phyloP scores from a whole-genome alignment of 192 early-diverging fungal genomes.

The Backusella tarrabulga region DNA sequence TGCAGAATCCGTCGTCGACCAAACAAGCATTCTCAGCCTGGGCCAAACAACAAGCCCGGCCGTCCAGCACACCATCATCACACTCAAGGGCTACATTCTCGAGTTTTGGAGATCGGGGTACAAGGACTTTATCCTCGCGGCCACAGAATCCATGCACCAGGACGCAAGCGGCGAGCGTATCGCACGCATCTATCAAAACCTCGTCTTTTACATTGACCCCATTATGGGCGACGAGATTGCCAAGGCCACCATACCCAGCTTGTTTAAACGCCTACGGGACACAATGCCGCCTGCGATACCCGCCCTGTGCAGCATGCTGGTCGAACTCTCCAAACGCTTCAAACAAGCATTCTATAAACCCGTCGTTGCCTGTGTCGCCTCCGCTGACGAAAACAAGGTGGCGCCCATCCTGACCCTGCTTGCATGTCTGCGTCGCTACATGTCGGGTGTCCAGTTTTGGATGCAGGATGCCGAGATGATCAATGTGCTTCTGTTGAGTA shows the following conservation, averaged over 20 bases:
- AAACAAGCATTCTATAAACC: constrained; percentile 48
- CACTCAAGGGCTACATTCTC: constrained; percentile 23
- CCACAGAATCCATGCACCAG: constrained; percentile 23
- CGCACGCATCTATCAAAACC: constrained; percentile 16
- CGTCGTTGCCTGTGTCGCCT: constrained; percentile 54
- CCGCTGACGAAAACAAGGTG: constrained; percentile 42
- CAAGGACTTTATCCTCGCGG: constrained; percentile 13
- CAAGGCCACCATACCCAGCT: constrained; percentile 38
- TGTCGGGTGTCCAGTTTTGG: constrained; percentile 50
- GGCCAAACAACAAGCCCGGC: too few species aligned
- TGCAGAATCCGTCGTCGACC: neutral
- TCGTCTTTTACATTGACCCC: constrained; percentile 26
- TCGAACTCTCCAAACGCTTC: constrained; percentile 35
- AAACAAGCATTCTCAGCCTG: neutral
- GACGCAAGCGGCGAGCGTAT: constrained; percentile 13
- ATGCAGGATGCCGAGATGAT: constrained; percentile 59
- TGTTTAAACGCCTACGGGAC: constrained; percentile 44
- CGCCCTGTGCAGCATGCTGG: constrained; percentile 36
- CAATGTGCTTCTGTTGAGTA: constrained; percentile 50
- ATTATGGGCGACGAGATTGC: constrained; percentile 38
- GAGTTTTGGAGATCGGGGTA: constrained; percentile 35
- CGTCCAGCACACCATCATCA: neutral
- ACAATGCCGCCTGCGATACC: constrained; percentile 39
- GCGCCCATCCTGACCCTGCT: constrained; percentile 42
- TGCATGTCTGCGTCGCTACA: constrained; percentile 39